A percentile compares a stretch with the other conserved stretches of the same genome.
Evolutionary conservation across 257 asterid genomes (phyloP).

Genomic region (Capsicum pubescens): DNA sequence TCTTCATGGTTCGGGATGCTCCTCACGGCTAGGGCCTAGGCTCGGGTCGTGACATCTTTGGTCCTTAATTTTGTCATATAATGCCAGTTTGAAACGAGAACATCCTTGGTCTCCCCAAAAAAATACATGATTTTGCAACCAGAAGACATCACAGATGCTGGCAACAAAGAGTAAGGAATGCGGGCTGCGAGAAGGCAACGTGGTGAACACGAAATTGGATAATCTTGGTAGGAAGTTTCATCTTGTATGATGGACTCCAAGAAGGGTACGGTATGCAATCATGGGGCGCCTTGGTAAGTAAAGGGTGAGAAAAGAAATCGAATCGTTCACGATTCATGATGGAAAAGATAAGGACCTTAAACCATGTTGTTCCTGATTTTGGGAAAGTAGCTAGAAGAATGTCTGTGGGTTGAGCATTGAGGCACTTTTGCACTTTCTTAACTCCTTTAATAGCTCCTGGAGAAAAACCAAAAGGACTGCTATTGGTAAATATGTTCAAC

Average conservation of each 20-base stretch:
- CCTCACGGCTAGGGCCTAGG: no score
- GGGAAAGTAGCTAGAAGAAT: neutral
- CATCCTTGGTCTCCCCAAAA: neutral
- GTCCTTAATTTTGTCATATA: neutral
- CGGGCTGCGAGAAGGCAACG: neutral
- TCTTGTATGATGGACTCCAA: neutral
- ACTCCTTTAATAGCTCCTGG: neutral
- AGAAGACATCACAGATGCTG: neutral
- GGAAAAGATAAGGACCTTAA: neutral
- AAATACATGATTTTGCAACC: neutral
- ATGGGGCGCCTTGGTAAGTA: neutral
- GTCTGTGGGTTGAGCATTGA: neutral
- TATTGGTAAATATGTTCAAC: neutral
- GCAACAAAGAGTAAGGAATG: neutral
- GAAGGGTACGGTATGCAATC: neutral
- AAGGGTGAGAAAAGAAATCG: neutral
- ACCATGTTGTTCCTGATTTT: slow-evolving; percentile 1
- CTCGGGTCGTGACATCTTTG: no score
- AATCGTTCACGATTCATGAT: slow-evolving; percentile 1
- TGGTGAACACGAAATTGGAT: neutral
- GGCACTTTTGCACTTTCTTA: neutral
- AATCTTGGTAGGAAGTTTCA: neutral
- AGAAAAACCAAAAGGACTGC: neutral
- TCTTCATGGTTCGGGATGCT: no score
- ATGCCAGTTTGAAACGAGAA: neutral